Evolutionary conservation across 225 moss, liverwort and hornwort genomes (phyloP).

Genomic region (Pseudisothecium myosuroides): DNA sequence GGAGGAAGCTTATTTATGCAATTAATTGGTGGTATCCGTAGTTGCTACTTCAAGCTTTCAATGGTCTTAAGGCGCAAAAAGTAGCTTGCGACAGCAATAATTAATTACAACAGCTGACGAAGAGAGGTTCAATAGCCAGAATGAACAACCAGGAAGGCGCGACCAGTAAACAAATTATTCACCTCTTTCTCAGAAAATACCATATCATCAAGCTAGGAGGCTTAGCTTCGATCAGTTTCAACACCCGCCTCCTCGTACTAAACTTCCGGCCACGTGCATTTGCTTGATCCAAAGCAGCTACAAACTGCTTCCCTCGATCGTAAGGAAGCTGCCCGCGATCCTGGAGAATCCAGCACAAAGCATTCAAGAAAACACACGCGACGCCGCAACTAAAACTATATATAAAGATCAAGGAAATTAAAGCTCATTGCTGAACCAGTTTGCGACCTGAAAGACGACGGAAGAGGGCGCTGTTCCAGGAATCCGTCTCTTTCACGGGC

Average conservation of each 20-base stretch:
- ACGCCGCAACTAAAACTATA: background rate
- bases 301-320: background rate
- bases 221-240: background rate
- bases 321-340: background rate
- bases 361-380: background rate
- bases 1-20: too few relatives aligned
- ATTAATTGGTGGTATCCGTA: background rate
- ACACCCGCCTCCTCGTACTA: background rate
- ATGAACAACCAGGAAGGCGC: background rate
- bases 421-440: background rate
- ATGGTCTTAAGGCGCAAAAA: background rate
- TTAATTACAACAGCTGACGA: too few relatives aligned
- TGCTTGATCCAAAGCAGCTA: background rate
- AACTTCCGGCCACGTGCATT: background rate
- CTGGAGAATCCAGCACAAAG: background rate
- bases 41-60: background rate
- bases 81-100: background rate
- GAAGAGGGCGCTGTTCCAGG: background rate
- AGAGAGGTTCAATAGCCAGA: background rate
- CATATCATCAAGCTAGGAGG: background rate
- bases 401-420: background rate
- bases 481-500: background rate
- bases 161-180: background rate
- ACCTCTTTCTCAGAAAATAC: background rate
- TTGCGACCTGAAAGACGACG: too few relatives aligned